Conservation (phyloP, 306 rosid species). For the Castanospermum australe region DNA sequence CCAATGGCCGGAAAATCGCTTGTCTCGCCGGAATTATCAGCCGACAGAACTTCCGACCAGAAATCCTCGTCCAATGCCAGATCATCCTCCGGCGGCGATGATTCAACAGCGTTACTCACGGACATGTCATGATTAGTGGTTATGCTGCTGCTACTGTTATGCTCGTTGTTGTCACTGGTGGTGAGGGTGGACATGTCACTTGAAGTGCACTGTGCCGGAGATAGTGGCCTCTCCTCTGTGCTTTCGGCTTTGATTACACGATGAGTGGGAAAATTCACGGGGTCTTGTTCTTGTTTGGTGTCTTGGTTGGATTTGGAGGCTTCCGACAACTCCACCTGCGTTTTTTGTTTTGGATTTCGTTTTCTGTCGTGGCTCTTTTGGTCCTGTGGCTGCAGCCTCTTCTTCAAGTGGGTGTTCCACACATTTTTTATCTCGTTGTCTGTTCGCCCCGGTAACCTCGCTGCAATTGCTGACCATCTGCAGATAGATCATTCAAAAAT, state of each 20-base stretch:
- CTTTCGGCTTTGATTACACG: not conserved
- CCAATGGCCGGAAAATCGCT: constrained; percentile 3
- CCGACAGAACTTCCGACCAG: constrained; percentile 59
- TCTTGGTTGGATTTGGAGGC: not conserved
- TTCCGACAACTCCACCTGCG: too few relatives aligned
- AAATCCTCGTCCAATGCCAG: constrained; percentile 47
- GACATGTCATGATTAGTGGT: not conserved
- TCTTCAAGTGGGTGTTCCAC: constrained; percentile 82
- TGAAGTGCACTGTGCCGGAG: constrained; percentile 48
- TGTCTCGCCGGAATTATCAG: constrained; percentile 5
- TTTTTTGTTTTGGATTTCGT: constrained; percentile 8
- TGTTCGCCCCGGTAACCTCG: constrained; percentile 78
- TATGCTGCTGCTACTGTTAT: not conserved
- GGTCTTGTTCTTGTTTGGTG: not conserved
- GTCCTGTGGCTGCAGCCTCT: constrained; percentile 36
- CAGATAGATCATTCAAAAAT: not conserved
- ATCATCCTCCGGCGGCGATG: not conserved
- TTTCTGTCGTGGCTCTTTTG: not conserved
- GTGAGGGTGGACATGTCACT: constrained; percentile 40
- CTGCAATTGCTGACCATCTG: constrained; percentile 91
- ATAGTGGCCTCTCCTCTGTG: not conserved
- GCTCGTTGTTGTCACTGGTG: not conserved
- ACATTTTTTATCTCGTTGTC: constrained; percentile 87
- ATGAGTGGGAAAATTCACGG: constrained; percentile 7
- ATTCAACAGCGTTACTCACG: not conserved